These are phyloP conservation scores for Helianthus annuus DNA, from an alignment of 129 eudicot genomes.

Conservation along the genomic window HanXRQr2.0-SUNRISE NC_035435.2:9344216-9344715, in stretches of 20 bases:
- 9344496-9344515: conserved; percentile 91
- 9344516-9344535: conserved; percentile 97
- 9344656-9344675: neutral
- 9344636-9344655: conserved; percentile 17
- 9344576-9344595: neutral
- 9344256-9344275: neutral
- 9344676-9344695: neutral
- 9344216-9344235: neutral
- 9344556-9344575: neutral
- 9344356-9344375: conserved; percentile 74
- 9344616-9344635: neutral
- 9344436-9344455: conserved; percentile 96
- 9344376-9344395: conserved; percentile 83
- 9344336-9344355: conserved; percentile 51
- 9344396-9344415: conserved; percentile 71
- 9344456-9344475: conserved; percentile 88
- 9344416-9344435: conserved; percentile 84
- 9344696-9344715: too few relatives aligned
- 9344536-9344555: conserved; percentile 68
- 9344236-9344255: conserved; percentile 3
- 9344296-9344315: neutral
- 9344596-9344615: neutral
- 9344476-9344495: conserved; percentile 81
- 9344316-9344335: conserved; percentile 15
- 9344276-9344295: neutral